Base-by-base conservation (phyloP, 1,139 yeast species). In the Magnusiomyces tetraspermus region DNA sequence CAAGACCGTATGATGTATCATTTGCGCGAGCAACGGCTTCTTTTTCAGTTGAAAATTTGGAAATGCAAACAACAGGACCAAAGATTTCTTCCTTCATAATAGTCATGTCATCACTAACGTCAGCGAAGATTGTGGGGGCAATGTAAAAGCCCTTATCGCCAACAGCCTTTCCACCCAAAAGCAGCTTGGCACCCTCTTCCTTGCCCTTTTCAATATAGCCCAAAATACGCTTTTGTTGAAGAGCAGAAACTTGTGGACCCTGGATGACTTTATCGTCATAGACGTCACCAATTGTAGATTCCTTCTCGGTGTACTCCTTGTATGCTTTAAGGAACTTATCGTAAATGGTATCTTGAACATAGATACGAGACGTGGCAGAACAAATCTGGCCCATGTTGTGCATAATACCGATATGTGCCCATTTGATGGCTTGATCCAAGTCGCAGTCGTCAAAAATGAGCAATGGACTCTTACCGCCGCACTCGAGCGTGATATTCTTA, bases 331-430 rank as follows among this genome's bases (percentile, higher is more conserved):
- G 68, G 59, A 85, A 76, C 62, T 76, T 71, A 58, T 84, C 89
- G 70, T 85, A 85, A 60, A 84, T 74, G 51, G 79, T 80, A 58
- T 81, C 87, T 69, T 86, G 94, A 56, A 85, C 78, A 69, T 81
- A 84, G 58, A 85, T 76, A 75, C 95, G 79, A 45, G 94, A 85
- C 61, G 92, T 90, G 52, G 95, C 90, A 61, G 87, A 82, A 70
- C 95, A 86, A 50, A 85, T 86, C 72, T 86, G 94, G 67, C 95
- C 95, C 60, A 88, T 82, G 72, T 86, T 86, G 76, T 76, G 80
- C 77, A 80, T 80, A 60, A 82, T 82, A 68, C 86, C 86, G 49
- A 71, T 67, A 57, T 77, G 74, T 59, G 81, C 72, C 68, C 79
- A 76, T 63, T 77, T 74, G 55, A 85, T 76, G 55, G 95, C 79